Conservation (phyloP, 108 stramenopile genomes). For the Skeletonema marinoi region DNA sequence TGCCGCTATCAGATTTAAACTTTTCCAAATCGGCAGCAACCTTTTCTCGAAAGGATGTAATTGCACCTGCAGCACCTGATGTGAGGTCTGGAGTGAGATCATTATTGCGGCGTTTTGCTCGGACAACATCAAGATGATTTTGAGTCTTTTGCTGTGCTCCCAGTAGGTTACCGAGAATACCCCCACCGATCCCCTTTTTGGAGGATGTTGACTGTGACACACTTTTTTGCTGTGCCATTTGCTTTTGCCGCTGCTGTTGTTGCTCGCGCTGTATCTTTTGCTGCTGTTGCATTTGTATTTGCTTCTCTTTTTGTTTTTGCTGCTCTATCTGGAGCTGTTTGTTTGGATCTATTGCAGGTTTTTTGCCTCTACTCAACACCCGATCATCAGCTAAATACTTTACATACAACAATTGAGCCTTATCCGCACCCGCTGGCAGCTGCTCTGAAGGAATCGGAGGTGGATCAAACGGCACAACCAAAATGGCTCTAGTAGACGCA, state of each 20-base stretch:
- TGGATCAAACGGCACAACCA: slow-evolving; percentile 69
- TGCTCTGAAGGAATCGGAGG: slow-evolving; percentile 21
- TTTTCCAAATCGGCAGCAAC: slow-evolving; percentile 24
- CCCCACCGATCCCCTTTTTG: slow-evolving; percentile 39
- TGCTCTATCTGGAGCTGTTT: slow-evolving; percentile 26
- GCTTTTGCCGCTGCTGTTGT: slow-evolving; percentile 23
- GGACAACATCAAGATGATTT: slow-evolving; percentile 60
- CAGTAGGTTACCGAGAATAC: slow-evolving; percentile 77
- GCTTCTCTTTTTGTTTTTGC: slow-evolving; percentile 41
- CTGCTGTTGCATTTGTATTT: slow-evolving; percentile 20
- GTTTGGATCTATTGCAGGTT: background rate
- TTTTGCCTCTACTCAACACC: slow-evolving; percentile 13
- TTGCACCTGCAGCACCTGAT: slow-evolving; percentile 41
- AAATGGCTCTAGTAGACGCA: slow-evolving; percentile 32
- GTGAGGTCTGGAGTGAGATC: slow-evolving; percentile 4
- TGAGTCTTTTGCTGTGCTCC: slow-evolving; percentile 74
- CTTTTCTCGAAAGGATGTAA: slow-evolving; percentile 34
- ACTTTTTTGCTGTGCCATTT: background rate
- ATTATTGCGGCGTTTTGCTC: slow-evolving; percentile 17
- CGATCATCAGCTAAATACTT: slow-evolving; percentile 54
- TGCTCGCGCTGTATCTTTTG: slow-evolving; percentile 16
- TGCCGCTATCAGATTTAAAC: slow-evolving; percentile 26
- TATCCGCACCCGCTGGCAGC: slow-evolving; percentile 34
- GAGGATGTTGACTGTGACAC: slow-evolving; percentile 11
- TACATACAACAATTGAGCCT: slow-evolving; percentile 34